A percentile compares a stretch with the other conserved stretches of the same genome.
Conservation (phyloP, 2,329 filamentous ascomycete species). For the Blumeria graminis region DNA sequence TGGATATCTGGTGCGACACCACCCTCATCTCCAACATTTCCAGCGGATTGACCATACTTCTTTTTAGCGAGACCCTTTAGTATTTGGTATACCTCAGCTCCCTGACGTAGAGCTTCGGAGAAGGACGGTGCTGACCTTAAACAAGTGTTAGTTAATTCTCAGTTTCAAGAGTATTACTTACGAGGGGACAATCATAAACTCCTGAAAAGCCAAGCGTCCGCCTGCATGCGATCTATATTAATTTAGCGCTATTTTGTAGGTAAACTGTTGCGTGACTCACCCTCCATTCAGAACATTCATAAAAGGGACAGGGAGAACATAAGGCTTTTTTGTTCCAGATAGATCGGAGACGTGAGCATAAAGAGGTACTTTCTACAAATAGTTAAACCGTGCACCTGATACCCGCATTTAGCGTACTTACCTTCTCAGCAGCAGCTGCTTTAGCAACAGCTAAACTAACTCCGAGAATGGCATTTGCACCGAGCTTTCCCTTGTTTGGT, state of each 20-base stretch:
- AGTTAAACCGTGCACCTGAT: background rate
- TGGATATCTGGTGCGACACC: slow-evolving; percentile 98
- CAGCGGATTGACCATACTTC: slow-evolving; percentile 96
- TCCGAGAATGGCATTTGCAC: slow-evolving; percentile 74
- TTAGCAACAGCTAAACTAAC: slow-evolving; percentile 68
- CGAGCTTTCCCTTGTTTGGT: slow-evolving; percentile 66
- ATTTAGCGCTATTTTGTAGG: slow-evolving; percentile 5
- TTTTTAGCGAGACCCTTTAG: slow-evolving; percentile 95
- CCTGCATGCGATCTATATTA: slow-evolving; percentile 65
- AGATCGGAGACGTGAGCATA: slow-evolving; percentile 76
- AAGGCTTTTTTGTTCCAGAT: slow-evolving; percentile 75
- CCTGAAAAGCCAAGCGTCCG: slow-evolving; percentile 84
- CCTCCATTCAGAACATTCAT: slow-evolving; percentile 77
- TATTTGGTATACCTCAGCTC: slow-evolving; percentile 93
- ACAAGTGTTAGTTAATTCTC: slow-evolving; percentile 3
- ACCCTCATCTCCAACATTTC: slow-evolving; percentile 98
- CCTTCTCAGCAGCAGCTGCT: slow-evolving; percentile 73
- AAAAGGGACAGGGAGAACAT: slow-evolving; percentile 74
- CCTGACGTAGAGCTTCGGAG: slow-evolving; percentile 87
- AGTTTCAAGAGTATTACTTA: slow-evolving; percentile 19
- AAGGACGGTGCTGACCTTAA: slow-evolving; percentile 60
- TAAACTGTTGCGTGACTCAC: slow-evolving; percentile 8
- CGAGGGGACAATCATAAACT: slow-evolving; percentile 86
- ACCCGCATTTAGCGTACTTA: slow-evolving; percentile 12
- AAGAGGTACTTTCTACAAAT: slow-evolving; percentile 43